These are phyloP conservation scores for Capsicum pubescens DNA, from an alignment of 257 asterid genomes.

Conservation along the genomic window DNA sequence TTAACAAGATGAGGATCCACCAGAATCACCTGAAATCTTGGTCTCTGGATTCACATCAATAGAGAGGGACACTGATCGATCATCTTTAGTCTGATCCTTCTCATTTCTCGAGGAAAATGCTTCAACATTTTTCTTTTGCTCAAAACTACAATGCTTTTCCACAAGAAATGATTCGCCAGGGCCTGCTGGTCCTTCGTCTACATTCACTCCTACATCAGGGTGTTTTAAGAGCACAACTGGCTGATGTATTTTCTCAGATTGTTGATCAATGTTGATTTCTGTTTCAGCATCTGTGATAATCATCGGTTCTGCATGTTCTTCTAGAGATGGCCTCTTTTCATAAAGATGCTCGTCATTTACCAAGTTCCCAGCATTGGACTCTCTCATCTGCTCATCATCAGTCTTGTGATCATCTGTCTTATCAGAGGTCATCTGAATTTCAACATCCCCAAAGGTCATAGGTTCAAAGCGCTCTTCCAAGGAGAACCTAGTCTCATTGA, in stretches of 20 bases:
- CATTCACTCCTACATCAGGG: constrained; percentile 26
- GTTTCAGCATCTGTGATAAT: constrained; percentile 44
- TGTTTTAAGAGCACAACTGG: constrained; percentile 36
- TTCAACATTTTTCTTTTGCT: constrained; percentile 37
- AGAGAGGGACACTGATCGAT: constrained; percentile 42
- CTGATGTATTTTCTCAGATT: constrained; percentile 36
- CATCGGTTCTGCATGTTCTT: constrained; percentile 50
- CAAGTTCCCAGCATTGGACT: constrained; percentile 26
- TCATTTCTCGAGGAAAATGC: constrained; percentile 39
- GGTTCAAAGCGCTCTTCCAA: constrained; percentile 65
- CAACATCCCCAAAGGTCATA: constrained; percentile 52
- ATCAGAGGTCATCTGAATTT: constrained; percentile 42
- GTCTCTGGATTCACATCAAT: constrained; percentile 48
- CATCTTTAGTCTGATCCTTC: constrained; percentile 38
- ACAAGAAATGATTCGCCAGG: constrained; percentile 38
- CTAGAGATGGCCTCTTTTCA: constrained; percentile 35
- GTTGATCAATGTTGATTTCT: constrained; percentile 42
- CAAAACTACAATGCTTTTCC: constrained; percentile 34
- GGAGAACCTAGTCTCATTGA: constrained; percentile 46
- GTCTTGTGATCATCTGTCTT: constrained; percentile 40
- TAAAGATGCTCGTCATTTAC: constrained; percentile 5
- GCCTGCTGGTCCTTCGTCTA: constrained; percentile 37
- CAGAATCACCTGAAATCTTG: constrained; percentile 53
- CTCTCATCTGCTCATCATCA: constrained; percentile 35
- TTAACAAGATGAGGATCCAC: constrained; percentile 31